Evolutionary conservation across 768 basidiomycete species (phyloP).

Genomic region (Suillus paluster): DNA sequence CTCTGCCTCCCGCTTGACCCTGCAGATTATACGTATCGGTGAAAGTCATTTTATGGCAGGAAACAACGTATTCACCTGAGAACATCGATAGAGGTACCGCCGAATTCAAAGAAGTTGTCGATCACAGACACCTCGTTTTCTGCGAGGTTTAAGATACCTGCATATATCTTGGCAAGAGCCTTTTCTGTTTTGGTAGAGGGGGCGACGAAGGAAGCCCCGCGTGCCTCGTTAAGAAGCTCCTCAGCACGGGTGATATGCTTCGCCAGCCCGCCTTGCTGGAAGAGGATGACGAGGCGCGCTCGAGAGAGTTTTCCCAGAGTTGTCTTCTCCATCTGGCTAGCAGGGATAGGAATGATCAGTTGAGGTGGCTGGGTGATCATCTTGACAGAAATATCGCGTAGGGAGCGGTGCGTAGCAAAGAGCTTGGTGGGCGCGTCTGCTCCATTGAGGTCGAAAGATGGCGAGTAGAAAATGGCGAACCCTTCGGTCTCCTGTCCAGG

Average conservation of each 20-base stretch:
- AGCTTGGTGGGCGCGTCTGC: conserved; percentile 29
- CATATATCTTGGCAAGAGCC: conserved; percentile 33
- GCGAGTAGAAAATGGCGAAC: conserved; percentile 43
- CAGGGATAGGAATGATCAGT: conserved; percentile 42
- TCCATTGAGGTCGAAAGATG: conserved; percentile 26
- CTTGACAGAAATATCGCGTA: conserved; percentile 34
- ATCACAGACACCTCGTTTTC: conserved; percentile 27
- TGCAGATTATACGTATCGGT: background rate
- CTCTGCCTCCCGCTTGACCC: conserved; percentile 33
- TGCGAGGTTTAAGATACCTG: conserved; percentile 34
- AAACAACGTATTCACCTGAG: conserved; percentile 17
- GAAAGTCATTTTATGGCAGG: background rate
- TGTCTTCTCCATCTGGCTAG: conserved; percentile 44
- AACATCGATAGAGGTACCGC: conserved; percentile 46
- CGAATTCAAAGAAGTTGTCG: conserved; percentile 46
- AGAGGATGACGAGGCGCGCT: conserved; percentile 39
- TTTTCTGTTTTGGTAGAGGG: conserved; percentile 33
- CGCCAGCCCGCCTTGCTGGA: conserved; percentile 39
- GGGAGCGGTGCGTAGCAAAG: conserved; percentile 31
- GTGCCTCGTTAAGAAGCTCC: conserved; percentile 25
- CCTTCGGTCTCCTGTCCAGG: conserved; percentile 44
- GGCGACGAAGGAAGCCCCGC: conserved; percentile 25
- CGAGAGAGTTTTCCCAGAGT: conserved; percentile 50
- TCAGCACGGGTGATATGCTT: conserved; percentile 35
- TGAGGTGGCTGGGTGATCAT: conserved; percentile 41